Percentiles rank a stretch among this genome's conserved stretches.
phyloP scores from a whole-genome alignment of 1,284 basidiomycete genomes.

The Marasmius oreades region DNA sequence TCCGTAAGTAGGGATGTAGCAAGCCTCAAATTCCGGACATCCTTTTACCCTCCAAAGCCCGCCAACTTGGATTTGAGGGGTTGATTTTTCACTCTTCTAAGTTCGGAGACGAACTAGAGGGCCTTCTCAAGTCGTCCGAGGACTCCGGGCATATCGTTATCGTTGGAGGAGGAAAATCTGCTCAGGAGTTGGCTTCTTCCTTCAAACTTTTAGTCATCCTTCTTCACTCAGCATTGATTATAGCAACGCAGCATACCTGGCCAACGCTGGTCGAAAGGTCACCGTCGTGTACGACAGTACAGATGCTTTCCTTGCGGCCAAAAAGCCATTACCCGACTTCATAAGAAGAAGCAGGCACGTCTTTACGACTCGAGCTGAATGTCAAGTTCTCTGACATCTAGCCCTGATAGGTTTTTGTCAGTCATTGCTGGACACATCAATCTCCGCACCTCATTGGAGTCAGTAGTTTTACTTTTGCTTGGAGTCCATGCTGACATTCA shows the following conservation, averaged over 20 bases:
- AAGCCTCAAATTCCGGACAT: conserved; percentile 37
- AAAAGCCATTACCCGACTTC: conserved; percentile 40
- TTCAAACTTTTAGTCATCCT: not conserved
- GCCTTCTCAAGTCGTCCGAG: conserved; percentile 28
- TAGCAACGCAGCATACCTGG: too few species aligned
- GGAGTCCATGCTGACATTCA: conserved; percentile 27
- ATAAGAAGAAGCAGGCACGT: conserved; percentile 52
- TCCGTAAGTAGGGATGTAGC: conserved; percentile 50
- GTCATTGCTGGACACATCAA: conserved; percentile 34
- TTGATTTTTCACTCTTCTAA: conserved; percentile 49
- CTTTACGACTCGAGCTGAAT: not conserved
- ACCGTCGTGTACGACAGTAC: too few species aligned
- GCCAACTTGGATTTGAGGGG: conserved; percentile 36
- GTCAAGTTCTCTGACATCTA: not conserved
- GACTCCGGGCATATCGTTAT: conserved; percentile 28
- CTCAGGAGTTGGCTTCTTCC: conserved; percentile 28
- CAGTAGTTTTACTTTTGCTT: not conserved
- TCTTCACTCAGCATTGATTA: too few species aligned
- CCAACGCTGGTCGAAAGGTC: too few species aligned
- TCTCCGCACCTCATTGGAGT: too few species aligned
- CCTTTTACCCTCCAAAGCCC: conserved; percentile 32
- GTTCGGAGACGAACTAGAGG: conserved; percentile 37
- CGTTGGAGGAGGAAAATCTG: conserved; percentile 56
- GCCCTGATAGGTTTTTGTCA: conserved; percentile 31
- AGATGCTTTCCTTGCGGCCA: conserved; percentile 29